phyloP scores from a whole-genome alignment of 352 stramenopile species.

The Phytophthora sojae region DNA sequence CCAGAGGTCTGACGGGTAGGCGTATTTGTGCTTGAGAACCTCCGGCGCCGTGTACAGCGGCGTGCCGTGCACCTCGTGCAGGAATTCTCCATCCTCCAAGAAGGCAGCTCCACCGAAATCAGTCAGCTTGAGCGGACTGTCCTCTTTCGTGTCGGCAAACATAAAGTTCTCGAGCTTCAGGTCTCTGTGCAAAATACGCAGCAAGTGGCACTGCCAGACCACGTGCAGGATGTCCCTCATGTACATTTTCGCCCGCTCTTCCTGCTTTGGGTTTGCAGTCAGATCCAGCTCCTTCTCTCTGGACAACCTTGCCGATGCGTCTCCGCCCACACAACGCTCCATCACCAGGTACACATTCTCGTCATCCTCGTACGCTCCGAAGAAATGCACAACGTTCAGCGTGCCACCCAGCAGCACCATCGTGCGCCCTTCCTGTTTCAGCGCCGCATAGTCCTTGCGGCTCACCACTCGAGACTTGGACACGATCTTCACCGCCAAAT shows the following conservation, averaged over 20 bases:
- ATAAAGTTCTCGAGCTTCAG: constrained; percentile 88
- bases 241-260: constrained; percentile 62
- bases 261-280: constrained; percentile 26
- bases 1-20: constrained; percentile 80
- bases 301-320: constrained; percentile 52
- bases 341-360: constrained; percentile 79
- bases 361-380: constrained; percentile 83
- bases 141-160: constrained; percentile 64
- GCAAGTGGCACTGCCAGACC: constrained; percentile 81
- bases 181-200: constrained; percentile 77
- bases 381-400: constrained; percentile 86
- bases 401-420: constrained; percentile 82
- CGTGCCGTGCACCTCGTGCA: constrained; percentile 67
- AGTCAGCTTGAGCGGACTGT: constrained; percentile 78
- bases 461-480: constrained; percentile 71
- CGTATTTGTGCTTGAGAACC: constrained; percentile 67
- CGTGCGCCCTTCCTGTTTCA: constrained; percentile 78
- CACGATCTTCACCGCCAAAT: constrained; percentile 83
- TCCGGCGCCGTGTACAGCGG: constrained; percentile 81
- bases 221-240: constrained; percentile 85
- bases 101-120: constrained; percentile 82
- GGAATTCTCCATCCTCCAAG: constrained; percentile 44
- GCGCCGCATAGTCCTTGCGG: constrained; percentile 62
- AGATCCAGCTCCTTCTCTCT: constrained; percentile 22
- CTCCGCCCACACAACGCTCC: constrained; percentile 80